Percentiles rank a stretch among this genome's conserved stretches.
phyloP scores from a whole-genome alignment of 2,329 filamentous ascomycete species.

The Talaromyces sp. region DNA sequence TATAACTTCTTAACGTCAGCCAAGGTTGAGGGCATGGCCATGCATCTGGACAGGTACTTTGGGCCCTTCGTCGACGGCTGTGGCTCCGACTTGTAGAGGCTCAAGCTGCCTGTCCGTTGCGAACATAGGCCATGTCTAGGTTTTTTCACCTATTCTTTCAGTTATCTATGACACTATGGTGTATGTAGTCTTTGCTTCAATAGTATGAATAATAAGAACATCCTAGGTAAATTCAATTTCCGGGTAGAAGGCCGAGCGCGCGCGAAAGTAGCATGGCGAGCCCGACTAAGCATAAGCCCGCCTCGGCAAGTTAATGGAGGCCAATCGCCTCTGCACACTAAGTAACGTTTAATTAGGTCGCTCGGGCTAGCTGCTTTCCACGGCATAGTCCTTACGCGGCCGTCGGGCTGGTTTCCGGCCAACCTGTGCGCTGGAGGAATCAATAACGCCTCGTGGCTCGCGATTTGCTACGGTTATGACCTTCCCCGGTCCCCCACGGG shows the following conservation, averaged over 20 bases:
- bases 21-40: background rate
- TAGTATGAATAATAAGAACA: background rate
- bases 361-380: background rate
- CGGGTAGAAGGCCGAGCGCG: background rate
- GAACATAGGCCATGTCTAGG: no score
- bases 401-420: background rate
- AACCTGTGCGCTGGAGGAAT: background rate
- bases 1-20: background rate
- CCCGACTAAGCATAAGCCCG: background rate
- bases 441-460: background rate
- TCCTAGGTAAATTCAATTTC: background rate
- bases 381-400: background rate
- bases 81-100: background rate
- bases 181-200: background rate
- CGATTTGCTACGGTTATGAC: background rate
- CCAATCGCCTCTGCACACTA: background rate
- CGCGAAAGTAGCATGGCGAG: background rate
- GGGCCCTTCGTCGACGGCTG: background rate
- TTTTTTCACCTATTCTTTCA: no score
- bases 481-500: background rate
- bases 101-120: no score
- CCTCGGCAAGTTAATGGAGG: background rate
- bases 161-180: background rate
- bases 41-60: background rate
- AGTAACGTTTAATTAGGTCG: background rate